Base-by-base conservation (phyloP, 1,284 basidiomycete genomes). In the Ceratobasidium sp. region DNA sequence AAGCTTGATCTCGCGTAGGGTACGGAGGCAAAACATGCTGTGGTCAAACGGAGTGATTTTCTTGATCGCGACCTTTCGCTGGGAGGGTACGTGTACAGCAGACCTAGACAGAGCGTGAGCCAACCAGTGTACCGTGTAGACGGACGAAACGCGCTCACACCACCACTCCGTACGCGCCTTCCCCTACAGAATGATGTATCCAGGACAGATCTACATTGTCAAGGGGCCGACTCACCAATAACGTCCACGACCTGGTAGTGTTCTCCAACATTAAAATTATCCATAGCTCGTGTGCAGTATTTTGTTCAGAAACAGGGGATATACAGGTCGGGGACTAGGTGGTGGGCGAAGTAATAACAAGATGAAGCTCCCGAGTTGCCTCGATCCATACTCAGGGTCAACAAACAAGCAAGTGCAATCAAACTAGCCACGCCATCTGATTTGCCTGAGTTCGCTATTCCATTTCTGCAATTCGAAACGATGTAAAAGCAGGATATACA, bases 21-120 rank as follows among this genome's bases (percentile, higher is more conserved):
- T 95, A 56, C 94, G 84, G 70, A 95, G 51, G 76, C 92, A 92
- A 80, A 94, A 95, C 92, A 95, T 94, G 21, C 92, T 92, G 78
- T 95, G 94, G 79, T 95, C 94, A 76, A 96, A 95, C 0, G 94
- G 94, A 5, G 91, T 87, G 82, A 96, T 94, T 86, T 94, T 94
- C 86, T 95, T 94, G 83, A 93, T 93, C 63, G 92, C 92, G 69
- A 94, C 91, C 79, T 92, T 92, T 67, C 89, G 87, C 60, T 89
- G 88, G 71, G 88, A 92, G 9, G 91, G 89, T 77, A 87, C 81
- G 79, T 95, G 93, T 1, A 94, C 84, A 2, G 94, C 94, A 30
- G 92, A 93, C 80, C 88, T 89, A 53, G 4, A 25, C 33, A 62
- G 36, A 21, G 18, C 38, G 28, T n/a, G 25, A n/a, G 38, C 44